Evolutionary conservation across 148 eudicot genomes (phyloP).

Genomic region (Rhododendron ferrugineum): DNA sequence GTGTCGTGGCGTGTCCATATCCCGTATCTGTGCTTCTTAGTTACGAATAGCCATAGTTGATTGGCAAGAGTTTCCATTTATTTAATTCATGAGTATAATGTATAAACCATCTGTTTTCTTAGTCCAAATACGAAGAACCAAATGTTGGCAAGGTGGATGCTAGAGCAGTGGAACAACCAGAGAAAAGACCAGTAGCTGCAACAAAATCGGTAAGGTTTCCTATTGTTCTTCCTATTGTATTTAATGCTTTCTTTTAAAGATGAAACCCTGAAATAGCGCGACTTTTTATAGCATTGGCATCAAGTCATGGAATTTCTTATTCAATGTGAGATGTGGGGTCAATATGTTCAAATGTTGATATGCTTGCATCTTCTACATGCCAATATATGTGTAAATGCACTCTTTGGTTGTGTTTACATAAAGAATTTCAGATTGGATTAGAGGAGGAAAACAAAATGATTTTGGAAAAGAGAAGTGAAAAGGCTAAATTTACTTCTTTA

Average conservation of each 20-base stretch:
- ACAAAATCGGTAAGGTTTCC: constrained; percentile 2
- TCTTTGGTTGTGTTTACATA: not conserved
- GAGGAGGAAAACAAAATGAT: not conserved
- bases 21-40: not conserved
- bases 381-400: not conserved
- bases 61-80: no score
- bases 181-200: not conserved
- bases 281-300: no score
- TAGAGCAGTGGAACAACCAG: not conserved
- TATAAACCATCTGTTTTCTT: no score
- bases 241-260: not conserved
- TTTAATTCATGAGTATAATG: no score
- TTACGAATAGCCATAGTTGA: no score
- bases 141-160: no score
- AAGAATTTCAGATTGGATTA: not conserved
- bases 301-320: no score
- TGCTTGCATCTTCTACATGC: no score
- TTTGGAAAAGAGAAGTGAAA: not conserved
- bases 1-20: no score
- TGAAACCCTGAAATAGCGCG: not conserved
- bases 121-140: no score
- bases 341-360: no score
- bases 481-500: not conserved
- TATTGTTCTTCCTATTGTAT: not conserved
- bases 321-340: no score